Evolutionary conservation across 805 yeast species (phyloP), one percentile per base, ranked within the genome.

Genomic region (Candida krabiensis): DNA sequence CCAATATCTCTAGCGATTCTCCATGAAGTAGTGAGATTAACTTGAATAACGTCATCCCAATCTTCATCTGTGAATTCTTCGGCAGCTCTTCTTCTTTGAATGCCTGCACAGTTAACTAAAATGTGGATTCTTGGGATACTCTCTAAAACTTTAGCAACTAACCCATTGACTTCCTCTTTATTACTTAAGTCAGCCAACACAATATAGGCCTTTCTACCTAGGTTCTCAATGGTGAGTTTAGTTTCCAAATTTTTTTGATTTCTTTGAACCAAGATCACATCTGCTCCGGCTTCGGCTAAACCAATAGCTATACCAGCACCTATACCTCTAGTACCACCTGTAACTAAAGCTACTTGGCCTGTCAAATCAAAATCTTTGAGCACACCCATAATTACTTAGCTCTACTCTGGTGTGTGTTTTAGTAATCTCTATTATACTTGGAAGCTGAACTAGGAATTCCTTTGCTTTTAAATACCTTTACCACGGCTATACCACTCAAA

Each of bases 301-400:
- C 71, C 77, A 23, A 57, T 49, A 17, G 74, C 74, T 33, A 71
- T 67, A 27, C 69, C 69, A 9, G 63, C 63, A 4, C 78, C 78
- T 41, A 72, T 72, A 3, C 78, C 78, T 9, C 71, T 62, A 16
- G 74, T 66, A 15, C 69, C 75, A n/a, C 78, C 78, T 21, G 76
- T 63, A 19, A 68, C 53, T 8, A 63, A 30, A 4, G 67, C 67
- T n/a, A 53, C 59, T 41, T 64, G 53, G 7, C 66, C 67, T 21
- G 7, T 11, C 24, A 21, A 21, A n/a, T n/a, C n/a, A n/a, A n/a
- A n/a, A n/a, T n/a, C n/a, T n/a, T n/a, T n/a, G n/a, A n/a, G n/a
- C n/a, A n/a, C n/a, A n/a, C n/a, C n/a, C n/a, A n/a, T n/a, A n/a
- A n/a, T n/a, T n/a, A n/a, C n/a, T n/a, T n/a, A n/a, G n/a, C n/a